A percentile compares a stretch with the other conserved stretches of the same genome.
Evolutionary conservation across 2,329 filamentous ascomycete genomes (phyloP).

Genomic region (Nothophoma quercina): DNA sequence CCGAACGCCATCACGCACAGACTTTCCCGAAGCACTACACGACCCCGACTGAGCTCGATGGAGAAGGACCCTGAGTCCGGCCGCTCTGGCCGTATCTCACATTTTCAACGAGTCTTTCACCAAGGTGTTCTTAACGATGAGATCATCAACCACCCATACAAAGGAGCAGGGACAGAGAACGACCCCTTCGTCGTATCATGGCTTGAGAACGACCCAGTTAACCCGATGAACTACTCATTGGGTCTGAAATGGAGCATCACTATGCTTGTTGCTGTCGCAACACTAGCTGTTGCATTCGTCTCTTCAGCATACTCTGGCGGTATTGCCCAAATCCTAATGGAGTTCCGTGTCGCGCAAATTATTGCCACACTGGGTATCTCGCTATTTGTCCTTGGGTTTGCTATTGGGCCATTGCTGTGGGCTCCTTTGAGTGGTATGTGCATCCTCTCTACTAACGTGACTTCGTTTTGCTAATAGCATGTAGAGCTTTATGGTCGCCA

Average conservation of each 20-base stretch:
- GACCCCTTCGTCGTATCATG: slow-evolving; percentile 75
- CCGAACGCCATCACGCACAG: not conserved
- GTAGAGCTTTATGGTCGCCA: slow-evolving; percentile 64
- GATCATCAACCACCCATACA: slow-evolving; percentile 59
- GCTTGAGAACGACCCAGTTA: slow-evolving; percentile 70
- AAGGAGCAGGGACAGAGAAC: slow-evolving; percentile 66
- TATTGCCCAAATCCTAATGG: slow-evolving; percentile 59
- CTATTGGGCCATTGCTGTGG: slow-evolving; percentile 69
- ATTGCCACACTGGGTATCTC: slow-evolving; percentile 69
- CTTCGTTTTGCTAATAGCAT: not conserved
- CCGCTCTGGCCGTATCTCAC: slow-evolving; percentile 10
- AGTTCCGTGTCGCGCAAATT: slow-evolving; percentile 63
- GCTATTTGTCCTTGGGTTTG: slow-evolving; percentile 69
- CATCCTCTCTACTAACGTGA: not conserved
- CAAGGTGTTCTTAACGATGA: slow-evolving; percentile 65
- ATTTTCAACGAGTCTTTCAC: slow-evolving; percentile 59
- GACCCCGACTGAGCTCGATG: not conserved
- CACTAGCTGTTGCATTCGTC: slow-evolving; percentile 72
- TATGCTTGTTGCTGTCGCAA: slow-evolving; percentile 68
- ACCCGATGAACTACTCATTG: slow-evolving; percentile 67
- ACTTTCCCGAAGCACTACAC: not conserved
- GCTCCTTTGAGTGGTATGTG: slow-evolving; percentile 56
- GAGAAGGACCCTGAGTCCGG: slow-evolving; percentile 13
- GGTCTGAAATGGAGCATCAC: slow-evolving; percentile 72
- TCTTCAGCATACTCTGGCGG: slow-evolving; percentile 73